These are phyloP conservation scores for Colletotrichum sp. DNA, from an alignment of 2,329 filamentous ascomycete species.

Conservation along the genomic window DNA sequence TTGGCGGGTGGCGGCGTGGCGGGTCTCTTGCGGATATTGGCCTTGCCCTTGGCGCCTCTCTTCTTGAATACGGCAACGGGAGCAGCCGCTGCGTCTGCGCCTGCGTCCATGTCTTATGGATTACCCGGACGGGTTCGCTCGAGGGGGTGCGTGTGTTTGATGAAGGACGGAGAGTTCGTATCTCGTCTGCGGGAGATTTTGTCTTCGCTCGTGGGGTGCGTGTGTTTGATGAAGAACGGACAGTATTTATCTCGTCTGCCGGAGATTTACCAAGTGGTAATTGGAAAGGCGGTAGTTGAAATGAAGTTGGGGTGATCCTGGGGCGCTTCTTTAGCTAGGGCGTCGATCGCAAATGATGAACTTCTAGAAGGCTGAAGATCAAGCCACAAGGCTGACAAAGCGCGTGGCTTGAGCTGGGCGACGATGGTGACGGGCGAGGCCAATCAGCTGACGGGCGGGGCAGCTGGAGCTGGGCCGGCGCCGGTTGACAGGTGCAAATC, in stretches of 20 bases:
- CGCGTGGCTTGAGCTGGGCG: neutral
- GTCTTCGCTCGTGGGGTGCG: neutral
- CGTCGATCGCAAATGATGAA: neutral
- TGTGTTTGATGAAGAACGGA: neutral
- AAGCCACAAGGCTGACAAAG: constrained; percentile 20
- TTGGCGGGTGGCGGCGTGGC: constrained; percentile 76
- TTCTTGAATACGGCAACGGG: constrained; percentile 84
- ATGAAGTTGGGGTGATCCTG: neutral
- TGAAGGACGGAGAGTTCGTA: neutral
- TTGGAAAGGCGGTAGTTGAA: neutral
- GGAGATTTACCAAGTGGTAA: neutral
- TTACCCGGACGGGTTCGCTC: neutral
- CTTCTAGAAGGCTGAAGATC: constrained; percentile 18
- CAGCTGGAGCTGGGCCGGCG: neutral
- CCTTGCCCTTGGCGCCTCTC: constrained; percentile 76
- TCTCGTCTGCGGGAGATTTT: neutral
- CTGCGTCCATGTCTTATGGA: neutral
- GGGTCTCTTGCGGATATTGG: constrained; percentile 80
- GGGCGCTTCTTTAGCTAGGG: neutral
- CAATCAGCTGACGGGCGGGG: constrained; percentile 6
- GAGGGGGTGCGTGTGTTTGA: neutral
- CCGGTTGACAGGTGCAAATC: neutral
- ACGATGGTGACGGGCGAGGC: neutral
- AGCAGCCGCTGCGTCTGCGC: constrained; percentile 24
- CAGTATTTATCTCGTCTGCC: neutral